Evolutionary conservation across 2,329 filamentous ascomycete genomes (phyloP).

Genomic region (Aotearoamyces nothofagi): DNA sequence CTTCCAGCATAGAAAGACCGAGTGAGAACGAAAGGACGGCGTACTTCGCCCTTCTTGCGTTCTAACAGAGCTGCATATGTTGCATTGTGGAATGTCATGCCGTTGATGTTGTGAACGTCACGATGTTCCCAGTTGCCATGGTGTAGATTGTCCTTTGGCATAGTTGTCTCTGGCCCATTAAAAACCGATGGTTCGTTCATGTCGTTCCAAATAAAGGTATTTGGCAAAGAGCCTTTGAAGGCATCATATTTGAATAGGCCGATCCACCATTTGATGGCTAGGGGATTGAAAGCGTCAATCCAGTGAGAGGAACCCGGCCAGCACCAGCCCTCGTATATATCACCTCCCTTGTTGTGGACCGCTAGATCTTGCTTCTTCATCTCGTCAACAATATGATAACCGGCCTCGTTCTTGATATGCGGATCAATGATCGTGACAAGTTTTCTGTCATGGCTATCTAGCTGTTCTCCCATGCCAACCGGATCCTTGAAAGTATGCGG

Average conservation of each 20-base stretch:
- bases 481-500: slow-evolving; percentile 76
- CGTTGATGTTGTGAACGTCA: slow-evolving; percentile 91
- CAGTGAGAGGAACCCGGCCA: slow-evolving; percentile 96
- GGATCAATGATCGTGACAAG: slow-evolving; percentile 92
- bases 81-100: slow-evolving; percentile 88
- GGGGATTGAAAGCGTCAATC: slow-evolving; percentile 94
- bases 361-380: slow-evolving; percentile 72
- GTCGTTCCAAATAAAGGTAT: slow-evolving; percentile 96
- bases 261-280: slow-evolving; percentile 82
- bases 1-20: slow-evolving; percentile 85
- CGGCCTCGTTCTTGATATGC: slow-evolving; percentile 84
- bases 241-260: slow-evolving; percentile 71
- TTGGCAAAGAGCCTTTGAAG: slow-evolving; percentile 75
- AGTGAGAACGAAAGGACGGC: slow-evolving; percentile 83
- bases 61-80: slow-evolving; percentile 74
- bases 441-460: slow-evolving; percentile 75
- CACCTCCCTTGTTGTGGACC: slow-evolving; percentile 78
- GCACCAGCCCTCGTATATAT: slow-evolving; percentile 92
- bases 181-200: slow-evolving; percentile 99
- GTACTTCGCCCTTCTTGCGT: slow-evolving; percentile 72
- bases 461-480: slow-evolving; percentile 71
- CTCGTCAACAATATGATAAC: slow-evolving; percentile 65
- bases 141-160: slow-evolving; percentile 97
- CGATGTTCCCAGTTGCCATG: slow-evolving; percentile 88
- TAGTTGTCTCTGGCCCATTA: slow-evolving; percentile 94